Conservation (phyloP, 2,329 filamentous ascomycete species). For the Amauroascus verrucosus region DNA sequence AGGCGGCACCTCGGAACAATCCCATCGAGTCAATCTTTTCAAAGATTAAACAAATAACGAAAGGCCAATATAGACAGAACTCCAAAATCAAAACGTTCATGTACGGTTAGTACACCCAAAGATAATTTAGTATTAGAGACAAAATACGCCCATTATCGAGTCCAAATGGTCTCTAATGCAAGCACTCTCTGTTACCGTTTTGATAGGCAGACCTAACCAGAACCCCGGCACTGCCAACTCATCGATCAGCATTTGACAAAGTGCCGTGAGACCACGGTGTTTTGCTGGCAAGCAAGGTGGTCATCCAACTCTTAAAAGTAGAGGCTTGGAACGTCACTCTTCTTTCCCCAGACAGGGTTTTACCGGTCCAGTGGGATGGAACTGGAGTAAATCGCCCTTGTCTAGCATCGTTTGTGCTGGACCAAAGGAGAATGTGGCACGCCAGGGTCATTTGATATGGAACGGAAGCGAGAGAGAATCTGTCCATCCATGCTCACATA, state of each 20-base stretch:
- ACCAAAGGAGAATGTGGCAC: background rate
- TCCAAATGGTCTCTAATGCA: background rate
- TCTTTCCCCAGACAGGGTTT: background rate
- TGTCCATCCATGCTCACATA: too few relatives aligned
- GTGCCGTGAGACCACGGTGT: background rate
- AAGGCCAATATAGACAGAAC: slow-evolving; percentile 20
- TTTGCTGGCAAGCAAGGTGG: background rate
- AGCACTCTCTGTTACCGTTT: background rate
- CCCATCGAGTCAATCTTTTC: too few relatives aligned
- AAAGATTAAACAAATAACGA: too few relatives aligned
- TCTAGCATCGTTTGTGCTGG: background rate
- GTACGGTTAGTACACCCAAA: too few relatives aligned
- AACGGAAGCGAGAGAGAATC: background rate
- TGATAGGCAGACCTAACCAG: background rate
- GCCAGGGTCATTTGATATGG: slow-evolving; percentile 5
- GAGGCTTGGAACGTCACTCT: background rate
- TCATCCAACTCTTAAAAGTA: background rate
- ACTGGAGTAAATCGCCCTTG: background rate
- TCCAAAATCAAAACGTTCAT: too few relatives aligned
- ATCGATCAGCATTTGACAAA: background rate
- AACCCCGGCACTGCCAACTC: background rate
- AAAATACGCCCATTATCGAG: too few relatives aligned
- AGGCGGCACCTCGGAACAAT: too few relatives aligned
- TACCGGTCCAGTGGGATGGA: background rate
- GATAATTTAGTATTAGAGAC: too few relatives aligned